Conservation (phyloP, 2,329 filamentous ascomycete species). For the Macrophomina phaseolina region DNA sequence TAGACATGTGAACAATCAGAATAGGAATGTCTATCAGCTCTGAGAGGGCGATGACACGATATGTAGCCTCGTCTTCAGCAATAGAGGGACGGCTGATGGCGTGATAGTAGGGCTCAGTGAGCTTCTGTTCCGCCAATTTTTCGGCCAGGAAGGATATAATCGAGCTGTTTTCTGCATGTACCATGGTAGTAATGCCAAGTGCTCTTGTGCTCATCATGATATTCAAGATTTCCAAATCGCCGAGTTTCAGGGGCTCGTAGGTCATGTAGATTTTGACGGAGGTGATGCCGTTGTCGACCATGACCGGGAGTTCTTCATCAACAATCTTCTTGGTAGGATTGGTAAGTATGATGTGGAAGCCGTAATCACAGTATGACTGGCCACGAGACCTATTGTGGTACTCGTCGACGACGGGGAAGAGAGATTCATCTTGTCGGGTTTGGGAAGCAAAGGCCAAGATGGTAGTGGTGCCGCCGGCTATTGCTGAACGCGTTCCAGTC, state of each 20-base stretch:
- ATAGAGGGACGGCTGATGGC: constrained; percentile 34
- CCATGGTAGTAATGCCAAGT: constrained; percentile 56
- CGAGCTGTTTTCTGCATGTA: constrained; percentile 57
- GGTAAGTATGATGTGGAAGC: constrained; percentile 59
- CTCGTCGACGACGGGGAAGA: constrained; percentile 54
- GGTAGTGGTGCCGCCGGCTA: constrained; percentile 65
- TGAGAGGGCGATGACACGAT: constrained; percentile 58
- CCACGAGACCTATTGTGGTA: constrained; percentile 53
- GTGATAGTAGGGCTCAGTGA: constrained; percentile 55
- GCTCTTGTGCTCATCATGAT: constrained; percentile 56
- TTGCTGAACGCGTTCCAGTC: constrained; percentile 59
- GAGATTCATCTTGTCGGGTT: constrained; percentile 51
- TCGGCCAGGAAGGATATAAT: constrained; percentile 58
- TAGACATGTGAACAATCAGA: constrained; percentile 60
- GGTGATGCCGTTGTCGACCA: constrained; percentile 53
- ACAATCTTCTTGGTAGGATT: constrained; percentile 53
- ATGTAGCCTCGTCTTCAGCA: constrained; percentile 49
- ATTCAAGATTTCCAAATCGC: constrained; percentile 52
- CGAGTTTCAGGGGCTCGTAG: constrained; percentile 56
- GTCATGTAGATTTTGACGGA: constrained; percentile 61
- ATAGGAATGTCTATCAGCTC: constrained; percentile 59
- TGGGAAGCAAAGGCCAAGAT: constrained; percentile 64
- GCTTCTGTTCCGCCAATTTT: constrained; percentile 40
- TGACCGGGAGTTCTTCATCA: constrained; percentile 47
- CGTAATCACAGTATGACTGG: constrained; percentile 62